Conservation (phyloP, 2,329 filamentous ascomycete genomes). For the Aspergillus clavatus region DNA sequence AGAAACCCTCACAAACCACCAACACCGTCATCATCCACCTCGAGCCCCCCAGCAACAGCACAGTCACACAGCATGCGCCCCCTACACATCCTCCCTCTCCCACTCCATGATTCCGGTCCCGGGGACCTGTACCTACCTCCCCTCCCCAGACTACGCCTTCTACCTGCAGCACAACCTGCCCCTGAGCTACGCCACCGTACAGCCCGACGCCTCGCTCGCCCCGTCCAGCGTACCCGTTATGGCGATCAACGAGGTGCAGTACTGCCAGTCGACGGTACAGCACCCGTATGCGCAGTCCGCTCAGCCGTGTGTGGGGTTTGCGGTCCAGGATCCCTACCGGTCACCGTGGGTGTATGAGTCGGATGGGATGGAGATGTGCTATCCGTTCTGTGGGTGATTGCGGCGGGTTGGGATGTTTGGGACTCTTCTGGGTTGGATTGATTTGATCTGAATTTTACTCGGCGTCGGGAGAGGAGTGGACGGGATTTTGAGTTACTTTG, state of each 20-base stretch:
- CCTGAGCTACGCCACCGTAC: background rate
- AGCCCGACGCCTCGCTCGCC: background rate
- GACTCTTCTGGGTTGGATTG: too few relatives aligned
- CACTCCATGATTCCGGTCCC: background rate
- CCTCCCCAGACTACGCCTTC: background rate
- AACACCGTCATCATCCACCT: slow-evolving; percentile 35
- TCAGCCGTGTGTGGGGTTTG: background rate
- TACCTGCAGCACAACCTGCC: background rate
- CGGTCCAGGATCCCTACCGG: background rate
- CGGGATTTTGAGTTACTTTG: too few relatives aligned
- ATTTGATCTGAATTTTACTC: too few relatives aligned
- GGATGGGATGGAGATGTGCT: background rate
- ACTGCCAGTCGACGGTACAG: background rate
- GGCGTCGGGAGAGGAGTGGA: too few relatives aligned
- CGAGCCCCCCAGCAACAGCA: slow-evolving; percentile 30
- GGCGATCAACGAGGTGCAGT: background rate
- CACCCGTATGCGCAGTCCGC: background rate
- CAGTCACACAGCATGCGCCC: slow-evolving; percentile 23
- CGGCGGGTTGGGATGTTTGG: background rate
- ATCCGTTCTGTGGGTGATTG: background rate
- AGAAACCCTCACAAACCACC: slow-evolving; percentile 39
- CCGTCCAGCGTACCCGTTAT: background rate
- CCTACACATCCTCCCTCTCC: background rate
- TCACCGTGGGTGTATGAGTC: background rate
- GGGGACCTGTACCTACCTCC: background rate